Evolutionary conservation across 1,284 basidiomycete genomes (phyloP), one percentile per base, ranked within the genome.

Genomic region (Erythrobasidium hasegawianum): DNA sequence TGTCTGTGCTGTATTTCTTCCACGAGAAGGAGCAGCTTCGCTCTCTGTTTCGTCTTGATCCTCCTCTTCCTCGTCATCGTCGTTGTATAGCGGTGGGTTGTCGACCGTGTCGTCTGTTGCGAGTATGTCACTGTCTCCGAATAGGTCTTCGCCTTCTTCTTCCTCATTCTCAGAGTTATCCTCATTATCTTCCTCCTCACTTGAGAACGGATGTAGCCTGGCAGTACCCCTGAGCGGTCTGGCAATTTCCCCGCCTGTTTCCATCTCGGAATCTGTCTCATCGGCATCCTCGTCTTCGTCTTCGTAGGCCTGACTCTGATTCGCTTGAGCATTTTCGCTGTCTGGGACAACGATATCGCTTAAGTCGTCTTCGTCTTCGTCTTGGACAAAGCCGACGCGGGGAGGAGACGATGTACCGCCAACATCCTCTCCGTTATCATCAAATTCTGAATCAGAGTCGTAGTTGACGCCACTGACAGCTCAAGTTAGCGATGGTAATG

Each of bases 391-490:
- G 1, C 26, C 29, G 4, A 16, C 54, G 11, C 14, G 16, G 8
- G 58, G 58, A n/a, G 54, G 53, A 8, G 61, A 56, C 4, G 54
- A 54, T 26, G 41, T 26, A 33, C 5, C 49, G 9, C 57, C 40
- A 20, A 65, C 16, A 41, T 65, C 62, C 2, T 65, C 62, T 11
- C 47, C 55, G 9, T 41, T 33, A 13, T 49, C 45, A 26, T 58
- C 62, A 39, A 50, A 65, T 33, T 65, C 62, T 7, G 62, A 65
- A 10, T 65, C 62, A 18, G 62, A 65, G 22, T 65, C 62, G 41
- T 65, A 65, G 1, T 10, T 22, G 26, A 38, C 40, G 8, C 56
- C 62, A 38, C 62, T 65, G 33, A n/a, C n/a, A n/a, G n/a, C n/a
- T n/a, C n/a, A n/a, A n/a, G n/a, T n/a, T n/a, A n/a, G n/a, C n/a